These are phyloP conservation scores for Candida pini DNA, from an alignment of 805 yeast genomes.

Conservation along the genomic window DNA sequence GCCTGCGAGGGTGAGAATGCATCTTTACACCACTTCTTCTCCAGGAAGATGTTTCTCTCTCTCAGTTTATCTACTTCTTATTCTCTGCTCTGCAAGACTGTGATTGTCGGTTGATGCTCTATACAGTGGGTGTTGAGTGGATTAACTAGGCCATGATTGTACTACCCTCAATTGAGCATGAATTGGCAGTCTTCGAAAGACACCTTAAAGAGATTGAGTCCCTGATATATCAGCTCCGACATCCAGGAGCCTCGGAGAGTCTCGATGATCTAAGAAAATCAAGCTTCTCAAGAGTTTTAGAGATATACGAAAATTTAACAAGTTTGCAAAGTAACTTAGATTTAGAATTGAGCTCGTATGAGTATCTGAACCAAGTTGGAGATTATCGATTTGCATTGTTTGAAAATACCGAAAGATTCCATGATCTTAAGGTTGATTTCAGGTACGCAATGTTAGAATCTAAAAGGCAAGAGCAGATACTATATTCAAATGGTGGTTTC, in stretches of 20 bases:
- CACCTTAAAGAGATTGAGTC: conserved; percentile 1
- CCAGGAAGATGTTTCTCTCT: no score
- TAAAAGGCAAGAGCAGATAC: conserved; percentile 16
- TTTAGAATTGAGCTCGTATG: conserved; percentile 7
- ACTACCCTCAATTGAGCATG: not conserved
- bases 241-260: not conserved
- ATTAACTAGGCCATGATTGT: not conserved
- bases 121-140: no score
- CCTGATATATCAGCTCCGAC: not conserved
- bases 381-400: conserved; percentile 10
- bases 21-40: no score
- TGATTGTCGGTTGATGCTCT: no score
- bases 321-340: conserved; percentile 11
- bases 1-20: no score
- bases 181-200: not conserved
- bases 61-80: no score
- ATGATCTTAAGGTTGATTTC: conserved; percentile 21
- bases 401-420: conserved; percentile 18
- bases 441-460: conserved; percentile 24
- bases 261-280: conserved; percentile 7
- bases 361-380: not conserved
- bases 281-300: conserved; percentile 10
- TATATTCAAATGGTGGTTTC: not conserved
- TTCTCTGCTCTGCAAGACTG: no score
- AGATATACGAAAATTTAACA: conserved; percentile 15